A percentile compares a stretch with the other conserved stretches of the same genome.
phyloP scores from a whole-genome alignment of 164 flowering plant genomes.

The Tetracentron sinense region DNA sequence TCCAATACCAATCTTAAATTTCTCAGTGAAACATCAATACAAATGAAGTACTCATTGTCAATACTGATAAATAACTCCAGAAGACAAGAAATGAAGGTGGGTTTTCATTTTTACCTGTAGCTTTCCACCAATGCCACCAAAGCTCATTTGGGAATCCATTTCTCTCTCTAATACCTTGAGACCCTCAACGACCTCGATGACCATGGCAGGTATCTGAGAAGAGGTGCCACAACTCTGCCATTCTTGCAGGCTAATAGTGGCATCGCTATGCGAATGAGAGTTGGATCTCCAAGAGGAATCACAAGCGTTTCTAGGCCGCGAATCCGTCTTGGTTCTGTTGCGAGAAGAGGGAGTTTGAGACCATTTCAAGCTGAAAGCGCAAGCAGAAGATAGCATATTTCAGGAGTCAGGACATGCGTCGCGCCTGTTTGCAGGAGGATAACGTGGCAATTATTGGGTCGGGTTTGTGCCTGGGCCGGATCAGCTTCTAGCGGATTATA shows the following conservation, averaged over 20 bases:
- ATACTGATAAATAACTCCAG: not conserved
- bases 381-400: conserved; percentile 22
- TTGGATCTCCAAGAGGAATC: conserved; percentile 1
- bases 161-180: conserved; percentile 64
- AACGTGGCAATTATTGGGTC: too few species aligned
- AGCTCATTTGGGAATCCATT: conserved; percentile 52
- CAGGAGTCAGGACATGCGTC: too few species aligned
- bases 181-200: conserved; percentile 47
- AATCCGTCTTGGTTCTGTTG: conserved; percentile 4
- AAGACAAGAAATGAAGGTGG: not conserved
- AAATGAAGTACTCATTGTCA: not conserved
- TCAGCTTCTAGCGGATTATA: too few species aligned
- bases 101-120: conserved; percentile 48
- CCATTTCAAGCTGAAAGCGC: conserved; percentile 22
- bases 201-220: conserved; percentile 64
- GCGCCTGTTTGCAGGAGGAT: too few species aligned
- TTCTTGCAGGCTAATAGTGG: conserved; percentile 36
- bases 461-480: too few species aligned
- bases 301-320: not conserved
- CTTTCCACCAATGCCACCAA: conserved; percentile 80
- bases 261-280: conserved; percentile 10
- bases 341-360: conserved; percentile 12
- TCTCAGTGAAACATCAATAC: not conserved
- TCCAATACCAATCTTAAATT: conserved; percentile 10
- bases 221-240: conserved; percentile 87